Conservation (phyloP, 1,139 yeast genomes). For the Saccharomycopsis hybrid region DNA sequence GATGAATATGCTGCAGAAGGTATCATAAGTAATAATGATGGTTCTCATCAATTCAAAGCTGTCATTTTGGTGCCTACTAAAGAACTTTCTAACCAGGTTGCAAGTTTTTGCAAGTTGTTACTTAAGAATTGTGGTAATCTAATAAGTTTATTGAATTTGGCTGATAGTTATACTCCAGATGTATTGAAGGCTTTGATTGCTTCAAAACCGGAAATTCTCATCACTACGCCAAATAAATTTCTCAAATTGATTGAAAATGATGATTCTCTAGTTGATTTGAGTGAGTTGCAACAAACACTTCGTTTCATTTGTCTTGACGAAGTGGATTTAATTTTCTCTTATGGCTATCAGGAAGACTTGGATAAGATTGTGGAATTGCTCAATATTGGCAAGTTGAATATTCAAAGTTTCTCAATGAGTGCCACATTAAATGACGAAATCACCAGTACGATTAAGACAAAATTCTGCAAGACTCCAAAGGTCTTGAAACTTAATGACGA, state of each 20-base stretch:
- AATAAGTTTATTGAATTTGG: conserved; percentile 59
- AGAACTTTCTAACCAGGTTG: conserved; percentile 81
- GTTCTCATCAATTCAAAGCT: conserved; percentile 33
- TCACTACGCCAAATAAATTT: conserved; percentile 84
- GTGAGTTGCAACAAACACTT: conserved; percentile 35
- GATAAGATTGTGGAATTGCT: conserved; percentile 26
- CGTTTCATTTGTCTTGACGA: conserved; percentile 85
- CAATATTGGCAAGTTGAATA: conserved; percentile 40
- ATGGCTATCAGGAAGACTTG: conserved; percentile 87
- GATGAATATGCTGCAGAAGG: conserved; percentile 29
- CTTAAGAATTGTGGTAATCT: conserved; percentile 65
- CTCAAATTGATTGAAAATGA: conserved; percentile 48
- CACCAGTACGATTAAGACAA: conserved; percentile 50
- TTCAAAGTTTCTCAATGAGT: conserved; percentile 92
- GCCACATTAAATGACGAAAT: conserved; percentile 91
- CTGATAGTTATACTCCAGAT: conserved; percentile 55
- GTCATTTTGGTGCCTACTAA: conserved; percentile 78
- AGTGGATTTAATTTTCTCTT: conserved; percentile 84
- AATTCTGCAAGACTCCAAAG: conserved; percentile 81
- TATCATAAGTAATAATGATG: conserved; percentile 21
- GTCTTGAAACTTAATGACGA: conserved; percentile 72
- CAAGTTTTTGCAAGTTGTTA: conserved; percentile 60
- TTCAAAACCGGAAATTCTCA: conserved; percentile 72
- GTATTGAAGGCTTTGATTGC: conserved; percentile 65
- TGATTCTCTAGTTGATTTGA: conserved; percentile 16